A percentile compares a stretch with the other conserved stretches of the same genome.
Evolutionary conservation across 441 rosid species (phyloP).

Genomic region (Populus hybrid): DNA sequence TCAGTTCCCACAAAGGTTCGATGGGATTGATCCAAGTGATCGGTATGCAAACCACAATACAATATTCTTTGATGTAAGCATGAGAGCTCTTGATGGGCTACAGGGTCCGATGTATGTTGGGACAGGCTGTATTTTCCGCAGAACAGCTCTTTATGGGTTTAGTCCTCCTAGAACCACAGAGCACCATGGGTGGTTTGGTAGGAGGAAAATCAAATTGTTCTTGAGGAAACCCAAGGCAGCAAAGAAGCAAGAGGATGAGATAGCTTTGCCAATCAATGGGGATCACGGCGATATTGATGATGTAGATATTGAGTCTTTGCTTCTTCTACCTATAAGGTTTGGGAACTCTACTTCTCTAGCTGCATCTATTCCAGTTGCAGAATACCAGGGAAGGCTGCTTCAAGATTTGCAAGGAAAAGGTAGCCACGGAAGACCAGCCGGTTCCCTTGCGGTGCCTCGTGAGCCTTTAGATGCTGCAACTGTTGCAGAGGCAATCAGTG

Average conservation of each 20-base stretch:
- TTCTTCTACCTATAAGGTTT: constrained; percentile 57
- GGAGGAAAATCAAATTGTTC: constrained; percentile 53
- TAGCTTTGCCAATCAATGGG: constrained; percentile 39
- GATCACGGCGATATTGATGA: constrained; percentile 48
- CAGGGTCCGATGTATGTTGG: constrained; percentile 95
- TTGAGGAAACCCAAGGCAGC: constrained; percentile 49
- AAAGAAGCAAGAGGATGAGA: constrained; percentile 53
- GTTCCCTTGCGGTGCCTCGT: constrained; percentile 75
- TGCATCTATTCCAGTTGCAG: constrained; percentile 78
- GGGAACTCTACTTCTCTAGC: constrained; percentile 69
- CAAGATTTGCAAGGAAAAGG: constrained; percentile 58
- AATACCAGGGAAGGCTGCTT: constrained; percentile 70
- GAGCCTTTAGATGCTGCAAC: constrained; percentile 77
- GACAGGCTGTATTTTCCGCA: constrained; percentile 85
- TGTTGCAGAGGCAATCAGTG: constrained; percentile 80
- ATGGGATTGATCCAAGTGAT: constrained; percentile 88
- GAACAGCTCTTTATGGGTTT: constrained; percentile 83
- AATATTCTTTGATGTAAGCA: constrained; percentile 87
- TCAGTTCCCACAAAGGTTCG: constrained; percentile 90
- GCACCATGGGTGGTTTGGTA: constrained; percentile 64
- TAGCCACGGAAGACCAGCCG: constrained; percentile 67
- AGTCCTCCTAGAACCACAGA: constrained; percentile 77
- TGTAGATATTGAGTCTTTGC: constrained; percentile 60
- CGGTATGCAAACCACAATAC: constrained; percentile 89
- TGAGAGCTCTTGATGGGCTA: constrained; percentile 86